Percentiles rank a stretch among this genome's conserved stretches.
phyloP scores from a whole-genome alignment of 805 yeast genomes.

The Suhomyces tanzawaensis region DNA sequence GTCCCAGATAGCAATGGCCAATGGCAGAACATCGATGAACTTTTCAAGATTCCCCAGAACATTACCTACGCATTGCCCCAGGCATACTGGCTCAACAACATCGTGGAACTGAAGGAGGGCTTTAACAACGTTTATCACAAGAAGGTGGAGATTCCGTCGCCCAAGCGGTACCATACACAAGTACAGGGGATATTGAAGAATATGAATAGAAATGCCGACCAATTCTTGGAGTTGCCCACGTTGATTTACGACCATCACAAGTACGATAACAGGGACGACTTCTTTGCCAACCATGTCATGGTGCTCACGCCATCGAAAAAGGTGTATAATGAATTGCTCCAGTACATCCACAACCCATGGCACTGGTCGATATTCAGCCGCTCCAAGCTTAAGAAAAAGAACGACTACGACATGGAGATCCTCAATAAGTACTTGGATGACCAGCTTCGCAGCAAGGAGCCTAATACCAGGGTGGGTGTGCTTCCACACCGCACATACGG shows the following conservation, averaged over 20 bases:
- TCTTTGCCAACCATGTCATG: slow-evolving; percentile 52
- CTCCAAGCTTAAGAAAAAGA: slow-evolving; percentile 17
- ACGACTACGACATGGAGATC: slow-evolving; percentile 58
- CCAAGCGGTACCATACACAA: slow-evolving; percentile 9
- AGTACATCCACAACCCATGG: slow-evolving; percentile 28
- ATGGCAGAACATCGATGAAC: slow-evolving; percentile 26
- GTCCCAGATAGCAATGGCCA: slow-evolving; percentile 11
- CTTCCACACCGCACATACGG: slow-evolving; percentile 55
- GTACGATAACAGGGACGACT: slow-evolving; percentile 25
- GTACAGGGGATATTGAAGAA: slow-evolving; percentile 12
- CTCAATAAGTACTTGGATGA: slow-evolving; percentile 50
- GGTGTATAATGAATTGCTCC: slow-evolving; percentile 20
- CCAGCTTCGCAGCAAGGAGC: slow-evolving; percentile 27
- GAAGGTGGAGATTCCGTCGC: slow-evolving; percentile 14
- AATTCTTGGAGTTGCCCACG: slow-evolving; percentile 16
- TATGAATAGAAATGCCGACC: neutral
- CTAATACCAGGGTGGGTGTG: slow-evolving; percentile 27
- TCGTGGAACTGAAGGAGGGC: slow-evolving; percentile 11
- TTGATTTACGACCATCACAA: slow-evolving; percentile 24
- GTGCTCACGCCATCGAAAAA: slow-evolving; percentile 50
- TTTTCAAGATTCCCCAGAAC: slow-evolving; percentile 26
- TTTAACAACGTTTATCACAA: slow-evolving; percentile 7
- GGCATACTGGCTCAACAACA: slow-evolving; percentile 34
- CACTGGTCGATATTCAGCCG: slow-evolving; percentile 25
- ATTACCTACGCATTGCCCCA: slow-evolving; percentile 31